Base-by-base conservation (phyloP, 164 flowering plant species). In the Nymphaea thermarum region DNA sequence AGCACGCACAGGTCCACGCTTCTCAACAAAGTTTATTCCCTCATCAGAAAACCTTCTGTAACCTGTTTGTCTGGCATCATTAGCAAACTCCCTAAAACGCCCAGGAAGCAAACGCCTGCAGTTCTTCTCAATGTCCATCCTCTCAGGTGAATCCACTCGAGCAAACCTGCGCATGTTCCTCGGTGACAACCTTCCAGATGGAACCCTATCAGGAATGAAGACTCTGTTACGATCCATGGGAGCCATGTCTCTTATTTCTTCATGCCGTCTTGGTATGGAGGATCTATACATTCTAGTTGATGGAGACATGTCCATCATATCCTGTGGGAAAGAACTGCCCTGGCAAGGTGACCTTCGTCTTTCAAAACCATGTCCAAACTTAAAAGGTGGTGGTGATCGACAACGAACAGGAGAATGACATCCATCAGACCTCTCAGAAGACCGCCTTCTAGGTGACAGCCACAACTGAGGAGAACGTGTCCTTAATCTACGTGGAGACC, bases 401-500 rank as follows among this genome's bases (percentile, higher is more conserved):
- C 36, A 25, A 25, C 36, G 36, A 25, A 25, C 36, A 25, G 36
- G 36, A 25, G 36, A 25, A 25, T 25, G 36, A 25, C 36, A 25
- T 25, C 36, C 36, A 25, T 25, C 36, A 25, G 36, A 25, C 36
- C 36, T 25, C 36, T 78, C 74, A 11, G 84, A 74, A 44, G 79
- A 80, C 66, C 81, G 76, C 67, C 83, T 83, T 44, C 45, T 77
- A 25, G 80, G 73, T 42, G 77, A 71, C 18, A 74, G 68, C 82
- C 80, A 81, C 42, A 64, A 25, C 68, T 60, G 73, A 16, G 86
- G 87, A 60, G 86, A 85, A 80, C 82, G 76, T 43, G 88, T 80
- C 72, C 83, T 81, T 62, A 84, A 84, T 2, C 78, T 73, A 55
- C 86, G 80, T 62, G 69, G 80, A 8, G 77, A 66, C 43, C 53